phyloP scores from a whole-genome alignment of 768 basidiomycete species.

The Suillus discolor region DNA sequence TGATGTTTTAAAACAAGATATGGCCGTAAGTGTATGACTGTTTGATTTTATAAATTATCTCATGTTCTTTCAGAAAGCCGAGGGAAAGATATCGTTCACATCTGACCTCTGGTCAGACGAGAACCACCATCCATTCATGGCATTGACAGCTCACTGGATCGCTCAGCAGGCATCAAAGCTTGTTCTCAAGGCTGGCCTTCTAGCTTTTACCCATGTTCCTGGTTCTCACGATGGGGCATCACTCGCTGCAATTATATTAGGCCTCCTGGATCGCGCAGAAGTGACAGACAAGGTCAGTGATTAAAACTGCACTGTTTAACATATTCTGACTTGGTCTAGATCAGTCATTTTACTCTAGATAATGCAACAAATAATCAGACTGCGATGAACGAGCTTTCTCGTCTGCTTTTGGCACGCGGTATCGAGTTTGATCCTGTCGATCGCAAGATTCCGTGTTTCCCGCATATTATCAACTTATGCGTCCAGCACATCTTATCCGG shows the following conservation, averaged over 20 bases:
- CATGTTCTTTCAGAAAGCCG: background rate
- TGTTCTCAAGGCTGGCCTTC: slow-evolving; percentile 5
- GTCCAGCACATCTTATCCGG: background rate
- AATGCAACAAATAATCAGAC: slow-evolving; percentile 22
- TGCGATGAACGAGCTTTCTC: slow-evolving; percentile 5
- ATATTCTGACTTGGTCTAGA: slow-evolving; percentile 17
- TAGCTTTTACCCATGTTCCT: slow-evolving; percentile 18
- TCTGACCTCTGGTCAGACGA: slow-evolving; percentile 38
- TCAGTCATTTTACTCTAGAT: slow-evolving; percentile 11
- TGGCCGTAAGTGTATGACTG: background rate
- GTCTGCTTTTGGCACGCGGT: background rate
- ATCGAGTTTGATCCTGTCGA: slow-evolving; percentile 15
- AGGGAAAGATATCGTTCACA: slow-evolving; percentile 25
- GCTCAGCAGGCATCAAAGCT: background rate
- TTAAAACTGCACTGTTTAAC: background rate
- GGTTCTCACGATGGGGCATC: slow-evolving; percentile 14
- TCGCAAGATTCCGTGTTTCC: slow-evolving; percentile 19
- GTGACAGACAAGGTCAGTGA: background rate
- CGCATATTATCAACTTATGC: slow-evolving; percentile 20
- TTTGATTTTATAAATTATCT: background rate
- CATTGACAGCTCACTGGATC: slow-evolving; percentile 35
- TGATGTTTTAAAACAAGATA: background rate
- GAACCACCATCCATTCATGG: slow-evolving; percentile 30
- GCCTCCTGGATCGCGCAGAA: background rate
- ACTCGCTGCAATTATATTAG: too few relatives aligned